Evolutionary conservation across 1,284 basidiomycete species (phyloP).

Genomic region (Irpex sp.): DNA sequence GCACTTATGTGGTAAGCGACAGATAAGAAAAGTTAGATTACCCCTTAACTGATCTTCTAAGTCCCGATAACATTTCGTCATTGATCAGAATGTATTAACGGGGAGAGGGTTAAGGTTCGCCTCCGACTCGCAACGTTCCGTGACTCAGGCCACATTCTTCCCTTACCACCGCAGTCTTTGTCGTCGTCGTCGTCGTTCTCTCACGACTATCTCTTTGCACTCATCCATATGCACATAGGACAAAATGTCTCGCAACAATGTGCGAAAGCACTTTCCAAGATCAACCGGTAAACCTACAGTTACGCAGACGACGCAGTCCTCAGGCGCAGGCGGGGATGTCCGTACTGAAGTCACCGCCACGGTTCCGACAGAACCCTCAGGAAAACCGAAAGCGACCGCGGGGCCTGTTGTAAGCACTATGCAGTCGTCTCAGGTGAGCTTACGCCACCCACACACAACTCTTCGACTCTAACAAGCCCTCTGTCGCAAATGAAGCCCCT

Average conservation of each 20-base stretch:
- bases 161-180: neutral
- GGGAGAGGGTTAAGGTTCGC: conserved; percentile 5
- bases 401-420: no score
- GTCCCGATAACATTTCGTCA: neutral
- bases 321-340: neutral
- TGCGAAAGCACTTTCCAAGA: conserved; percentile 10
- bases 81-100: neutral
- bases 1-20: neutral
- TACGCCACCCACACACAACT: no score
- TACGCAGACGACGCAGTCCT: neutral
- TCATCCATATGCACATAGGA: conserved; percentile 8
- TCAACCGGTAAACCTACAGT: neutral
- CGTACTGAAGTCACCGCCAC: neutral
- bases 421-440: no score
- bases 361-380: neutral
- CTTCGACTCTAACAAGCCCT: neutral
- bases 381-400: no score
- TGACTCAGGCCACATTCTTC: conserved; percentile 10
- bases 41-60: neutral
- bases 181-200: neutral
- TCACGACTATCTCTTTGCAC: neutral
- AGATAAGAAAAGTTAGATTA: neutral
- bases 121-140: conserved; percentile 11
- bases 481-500: neutral
- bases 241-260: conserved; percentile 7